Base-by-base conservation (phyloP, 2,329 filamentous ascomycete genomes). In the Stemphylium beticola region DNA sequence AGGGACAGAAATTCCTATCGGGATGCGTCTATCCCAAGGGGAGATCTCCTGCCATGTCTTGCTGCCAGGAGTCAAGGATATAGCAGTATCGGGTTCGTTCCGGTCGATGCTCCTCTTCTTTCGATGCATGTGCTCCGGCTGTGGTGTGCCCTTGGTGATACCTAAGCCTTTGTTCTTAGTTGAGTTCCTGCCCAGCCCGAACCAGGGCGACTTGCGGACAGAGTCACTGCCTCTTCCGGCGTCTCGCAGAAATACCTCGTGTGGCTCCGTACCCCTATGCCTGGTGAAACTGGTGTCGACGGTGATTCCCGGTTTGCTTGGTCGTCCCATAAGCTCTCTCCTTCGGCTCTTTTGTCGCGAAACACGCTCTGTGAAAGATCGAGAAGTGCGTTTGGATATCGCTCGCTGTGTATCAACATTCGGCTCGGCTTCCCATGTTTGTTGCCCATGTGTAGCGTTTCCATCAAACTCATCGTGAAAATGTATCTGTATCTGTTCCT, bases 1-100 rank as follows among this genome's bases (percentile, higher is more conserved):
- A 2, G 88, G 84, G 40, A 91, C 77, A 12, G 84, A 82, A 45
- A 92, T 85, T 11, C 88, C 88, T 60, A 91, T 92, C 37, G 89
- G 82, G 55, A 92, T 92, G 1, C 87, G 87, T n/a, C 85, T 81
- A 64, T 89, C 86, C 53, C 83, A 84, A 0, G 89, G 88, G 12
- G 88, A 90, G 4, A 90, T 78, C 57, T 86, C 85, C 31, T 71
- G 66, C 69, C 60, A 76, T 24, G 58, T 67, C 55, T 65, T 73
- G 44, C 58, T 66, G 36, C 64, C 64, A 41, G 72, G 61, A 42
- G 67, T 61, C 44, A 74, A 36, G 7, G 69, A 68, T 12, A 67
- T 68, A 8, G 71, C 67, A 6, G 67, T 74, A 37, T 64, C 64
- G 4, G 66, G 60, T 20, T 72, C 69, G 14, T 61, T 64, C 42